Evolutionary conservation across 805 yeast species (phyloP).

Genomic region (Sungouiozyma intestinalis): DNA sequence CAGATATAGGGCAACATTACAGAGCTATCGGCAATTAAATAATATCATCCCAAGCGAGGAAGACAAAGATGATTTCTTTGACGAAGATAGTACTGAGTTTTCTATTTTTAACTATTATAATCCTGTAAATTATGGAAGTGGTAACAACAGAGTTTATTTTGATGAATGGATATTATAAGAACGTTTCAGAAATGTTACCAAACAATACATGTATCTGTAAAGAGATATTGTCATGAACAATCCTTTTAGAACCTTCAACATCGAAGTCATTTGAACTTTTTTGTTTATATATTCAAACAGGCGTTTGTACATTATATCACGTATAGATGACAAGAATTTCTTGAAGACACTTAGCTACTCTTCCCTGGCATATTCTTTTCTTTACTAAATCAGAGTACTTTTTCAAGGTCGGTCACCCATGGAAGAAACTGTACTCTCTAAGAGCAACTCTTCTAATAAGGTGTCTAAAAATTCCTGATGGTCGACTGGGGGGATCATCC

Average conservation of each 20-base stretch:
- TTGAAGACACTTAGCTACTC: no score
- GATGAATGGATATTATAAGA: constrained; percentile 37
- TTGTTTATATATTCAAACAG: no score
- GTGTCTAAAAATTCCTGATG: constrained; percentile 6
- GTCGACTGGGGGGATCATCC: constrained; percentile 1
- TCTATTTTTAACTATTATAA: constrained; percentile 35
- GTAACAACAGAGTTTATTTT: constrained; percentile 36
- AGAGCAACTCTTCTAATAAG: constrained; percentile 7
- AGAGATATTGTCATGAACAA: no score
- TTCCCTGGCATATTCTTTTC: no score
- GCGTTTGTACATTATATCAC: no score
- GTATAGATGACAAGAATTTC: no score
- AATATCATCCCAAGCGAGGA: background rate
- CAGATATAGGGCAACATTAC: constrained; percentile 74
- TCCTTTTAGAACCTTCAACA: no score
- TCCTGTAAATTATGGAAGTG: constrained; percentile 27
- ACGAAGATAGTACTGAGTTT: constrained; percentile 24
- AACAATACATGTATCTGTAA: no score
- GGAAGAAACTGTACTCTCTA: background rate
- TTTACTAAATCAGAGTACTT: no score
- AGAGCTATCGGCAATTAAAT: constrained; percentile 30
- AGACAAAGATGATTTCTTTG: background rate
- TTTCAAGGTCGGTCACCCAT: background rate
- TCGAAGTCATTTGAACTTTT: no score
- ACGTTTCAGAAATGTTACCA: no score